Evolutionary conservation across 1,284 basidiomycete species (phyloP).

Genomic region (Albatrellus sp.): DNA sequence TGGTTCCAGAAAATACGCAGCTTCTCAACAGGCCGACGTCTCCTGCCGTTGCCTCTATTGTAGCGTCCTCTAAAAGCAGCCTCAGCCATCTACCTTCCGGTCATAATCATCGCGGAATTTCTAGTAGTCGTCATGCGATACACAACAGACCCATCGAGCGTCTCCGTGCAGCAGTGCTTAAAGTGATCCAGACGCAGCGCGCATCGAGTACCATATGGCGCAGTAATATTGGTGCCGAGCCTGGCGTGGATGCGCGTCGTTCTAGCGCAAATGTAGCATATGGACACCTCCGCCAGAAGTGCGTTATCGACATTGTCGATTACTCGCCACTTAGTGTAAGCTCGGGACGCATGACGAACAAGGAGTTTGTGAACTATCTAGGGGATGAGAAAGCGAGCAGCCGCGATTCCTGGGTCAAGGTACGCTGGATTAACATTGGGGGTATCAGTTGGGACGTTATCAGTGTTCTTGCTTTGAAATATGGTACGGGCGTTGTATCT

Average conservation of each 20-base stretch:
- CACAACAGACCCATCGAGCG: slow-evolving; percentile 26
- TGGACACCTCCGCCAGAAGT: slow-evolving; percentile 41
- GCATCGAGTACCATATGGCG: slow-evolving; percentile 29
- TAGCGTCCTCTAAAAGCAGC: not conserved
- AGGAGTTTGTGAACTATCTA: slow-evolving; percentile 40
- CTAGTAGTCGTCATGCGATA: not conserved
- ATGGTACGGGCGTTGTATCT: slow-evolving; percentile 27
- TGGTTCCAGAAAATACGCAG: too few relatives aligned
- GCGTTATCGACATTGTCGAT: slow-evolving; percentile 48
- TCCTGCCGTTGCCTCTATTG: not conserved
- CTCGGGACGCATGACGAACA: slow-evolving; percentile 40
- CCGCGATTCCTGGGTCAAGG: slow-evolving; percentile 43
- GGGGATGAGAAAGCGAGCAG: slow-evolving; percentile 24
- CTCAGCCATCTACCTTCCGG: too few relatives aligned
- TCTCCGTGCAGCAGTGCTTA: slow-evolving; percentile 38
- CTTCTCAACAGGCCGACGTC: not conserved
- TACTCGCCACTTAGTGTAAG: slow-evolving; percentile 43
- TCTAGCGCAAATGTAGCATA: slow-evolving; percentile 36
- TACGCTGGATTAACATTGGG: slow-evolving; percentile 61
- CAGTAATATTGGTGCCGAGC: slow-evolving; percentile 41
- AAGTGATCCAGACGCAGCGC: slow-evolving; percentile 44
- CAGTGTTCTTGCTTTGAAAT: slow-evolving; percentile 48
- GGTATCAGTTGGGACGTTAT: slow-evolving; percentile 65
- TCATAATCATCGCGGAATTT: too few relatives aligned
- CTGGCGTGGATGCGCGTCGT: slow-evolving; percentile 46